Base-by-base conservation (phyloP, 768 basidiomycete species). In the Hydnum rufescens region DNA sequence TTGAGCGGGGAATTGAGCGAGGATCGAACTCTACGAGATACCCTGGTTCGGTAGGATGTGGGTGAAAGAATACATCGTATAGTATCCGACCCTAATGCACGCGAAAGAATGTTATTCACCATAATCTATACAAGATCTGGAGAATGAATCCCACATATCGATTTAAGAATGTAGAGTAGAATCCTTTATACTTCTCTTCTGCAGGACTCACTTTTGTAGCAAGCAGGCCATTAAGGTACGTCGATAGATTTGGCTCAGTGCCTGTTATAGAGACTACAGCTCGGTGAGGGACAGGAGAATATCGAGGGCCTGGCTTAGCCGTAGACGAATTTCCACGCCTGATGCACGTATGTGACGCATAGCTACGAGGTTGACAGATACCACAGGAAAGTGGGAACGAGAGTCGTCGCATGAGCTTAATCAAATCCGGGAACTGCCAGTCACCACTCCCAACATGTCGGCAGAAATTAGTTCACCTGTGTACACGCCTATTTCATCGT, bases 11-110 rank as follows among this genome's bases (percentile, higher is more conserved):
- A 13, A 26, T 13, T 8, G 34, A 19, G 46, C 76, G 68, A 6
- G 74, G 65, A 62, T 90, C 78, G 60, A 80, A 77, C 61, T 87
- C 85, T 54, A 86, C 63, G 44, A 87, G 64, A 61, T 80, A 86
- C 18, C 73, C 74, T 22, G 70, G 64, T 8, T 75, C 68, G 42
- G 66, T 66, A 5, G 68, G 65, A 28, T 70, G 68, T 13, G 80
- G 77, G 63, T 87, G 85, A 56, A 95, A 70, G 65, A 97, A 90
- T 49, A 82, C 66, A 64, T 96, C 92, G 61, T 89, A 80, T 44
- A 95, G 68, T 29, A 97, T 77, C 62, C 90, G 74, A 36, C 93
- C 93, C 89, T 92, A 53, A n/a, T n/a, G n/a, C n/a, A n/a, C 29
- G 53, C 13, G 42, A 25, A 52, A 43, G 1, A 13, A 8, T 13